A percentile compares a stretch with the other conserved stretches of the same genome.
Evolutionary conservation across 2,329 filamentous ascomycete species (phyloP).

Genomic region (Epicoccum sorghinum): DNA sequence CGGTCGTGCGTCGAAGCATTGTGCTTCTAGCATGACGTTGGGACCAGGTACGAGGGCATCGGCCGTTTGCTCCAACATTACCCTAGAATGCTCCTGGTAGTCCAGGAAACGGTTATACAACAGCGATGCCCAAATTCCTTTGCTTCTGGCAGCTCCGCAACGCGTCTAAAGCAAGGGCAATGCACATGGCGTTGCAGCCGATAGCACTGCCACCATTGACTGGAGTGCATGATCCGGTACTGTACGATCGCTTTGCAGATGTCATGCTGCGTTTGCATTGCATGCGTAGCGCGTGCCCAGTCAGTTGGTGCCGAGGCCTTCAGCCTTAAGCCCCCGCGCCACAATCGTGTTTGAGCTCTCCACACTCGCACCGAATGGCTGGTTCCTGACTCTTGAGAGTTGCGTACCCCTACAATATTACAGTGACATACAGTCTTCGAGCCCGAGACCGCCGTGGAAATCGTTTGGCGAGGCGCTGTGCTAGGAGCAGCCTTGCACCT

Average conservation of each 20-base stretch:
- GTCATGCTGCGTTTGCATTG: constrained; percentile 38
- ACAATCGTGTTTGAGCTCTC: constrained; percentile 37
- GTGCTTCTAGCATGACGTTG: constrained; percentile 37
- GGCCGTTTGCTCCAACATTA: constrained; percentile 20
- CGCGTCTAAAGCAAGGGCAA: constrained; percentile 11
- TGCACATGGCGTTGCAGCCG: constrained; percentile 19
- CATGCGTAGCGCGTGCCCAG: constrained; percentile 20
- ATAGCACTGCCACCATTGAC: constrained; percentile 3
- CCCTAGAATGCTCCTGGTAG: constrained; percentile 26
- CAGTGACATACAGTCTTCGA: background rate
- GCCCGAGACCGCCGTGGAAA: constrained; percentile 9
- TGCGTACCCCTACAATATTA: constrained; percentile 12
- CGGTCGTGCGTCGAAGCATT: constrained; percentile 36
- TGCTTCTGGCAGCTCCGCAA: constrained; percentile 1
- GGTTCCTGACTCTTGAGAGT: constrained; percentile 37
- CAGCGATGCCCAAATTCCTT: constrained; percentile 6
- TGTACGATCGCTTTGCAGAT: constrained; percentile 36
- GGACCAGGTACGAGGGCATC: constrained; percentile 19
- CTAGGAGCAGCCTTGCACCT: constrained; percentile 9
- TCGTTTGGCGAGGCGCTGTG: constrained; percentile 4
- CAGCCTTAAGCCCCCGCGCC: constrained; percentile 29
- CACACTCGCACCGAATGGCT: constrained; percentile 28
- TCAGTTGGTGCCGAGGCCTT: constrained; percentile 32
- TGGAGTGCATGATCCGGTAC: constrained; percentile 19
- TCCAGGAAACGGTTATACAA: constrained; percentile 29